Evolutionary conservation across 2,329 filamentous ascomycete genomes (phyloP).

Genomic region (Dendryphion nanum): DNA sequence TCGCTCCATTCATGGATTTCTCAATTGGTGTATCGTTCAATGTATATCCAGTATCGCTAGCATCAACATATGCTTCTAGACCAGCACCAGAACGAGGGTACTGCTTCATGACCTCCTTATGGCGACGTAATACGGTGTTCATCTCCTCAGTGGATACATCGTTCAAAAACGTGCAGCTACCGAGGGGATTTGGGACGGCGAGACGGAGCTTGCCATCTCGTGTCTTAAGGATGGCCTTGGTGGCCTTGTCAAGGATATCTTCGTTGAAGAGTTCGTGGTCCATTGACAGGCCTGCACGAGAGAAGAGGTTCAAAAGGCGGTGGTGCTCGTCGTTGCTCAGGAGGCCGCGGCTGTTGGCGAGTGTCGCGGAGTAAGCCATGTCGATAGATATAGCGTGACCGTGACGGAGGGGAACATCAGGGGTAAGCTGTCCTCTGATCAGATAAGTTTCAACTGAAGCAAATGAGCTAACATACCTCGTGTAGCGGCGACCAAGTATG

Average conservation of each 20-base stretch:
- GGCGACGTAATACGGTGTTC: conserved; percentile 57
- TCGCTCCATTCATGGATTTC: conserved; percentile 1
- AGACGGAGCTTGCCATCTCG: conserved; percentile 67
- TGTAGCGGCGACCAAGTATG: conserved; percentile 74
- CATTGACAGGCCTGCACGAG: conserved; percentile 68
- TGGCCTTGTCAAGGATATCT: conserved; percentile 63
- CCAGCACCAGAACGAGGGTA: conserved; percentile 65
- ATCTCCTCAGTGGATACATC: conserved; percentile 64
- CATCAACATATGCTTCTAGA: conserved; percentile 67
- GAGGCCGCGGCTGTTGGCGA: conserved; percentile 62
- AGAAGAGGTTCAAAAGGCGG: conserved; percentile 66
- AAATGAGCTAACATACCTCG: conserved; percentile 43
- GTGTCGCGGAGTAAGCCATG: conserved; percentile 72
- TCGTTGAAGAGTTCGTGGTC: conserved; percentile 69
- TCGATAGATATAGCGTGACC: conserved; percentile 74
- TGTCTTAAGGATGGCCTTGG: conserved; percentile 68
- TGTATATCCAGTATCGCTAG: conserved; percentile 49
- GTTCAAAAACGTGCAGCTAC: conserved; percentile 67
- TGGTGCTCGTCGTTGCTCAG: conserved; percentile 60
- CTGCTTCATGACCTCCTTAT: conserved; percentile 63
- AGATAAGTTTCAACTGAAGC: too few relatives aligned
- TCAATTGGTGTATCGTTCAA: conserved; percentile 4
- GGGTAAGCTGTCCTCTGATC: conserved; percentile 66
- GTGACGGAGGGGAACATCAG: conserved; percentile 66
- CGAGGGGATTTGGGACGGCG: conserved; percentile 67